Conservation (phyloP, 352 stramenopile species). For the Phytophthora pinifolia region DNA sequence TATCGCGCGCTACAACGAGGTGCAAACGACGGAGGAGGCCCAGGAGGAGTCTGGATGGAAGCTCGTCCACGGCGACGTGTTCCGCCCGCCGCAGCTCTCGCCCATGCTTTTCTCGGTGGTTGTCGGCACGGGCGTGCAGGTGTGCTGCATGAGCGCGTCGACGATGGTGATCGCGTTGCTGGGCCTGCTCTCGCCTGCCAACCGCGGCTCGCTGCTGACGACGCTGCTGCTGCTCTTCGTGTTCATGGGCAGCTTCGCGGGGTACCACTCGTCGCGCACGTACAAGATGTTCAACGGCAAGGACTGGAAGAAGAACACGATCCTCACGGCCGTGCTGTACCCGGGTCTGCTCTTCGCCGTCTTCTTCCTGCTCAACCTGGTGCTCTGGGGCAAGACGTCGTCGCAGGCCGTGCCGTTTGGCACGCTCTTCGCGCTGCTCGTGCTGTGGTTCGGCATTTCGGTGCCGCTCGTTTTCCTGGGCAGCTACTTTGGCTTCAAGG, state of each 20-base stretch:
- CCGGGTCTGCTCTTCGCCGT: constrained; percentile 92
- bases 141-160: constrained; percentile 93
- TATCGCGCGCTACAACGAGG: constrained; percentile 97
- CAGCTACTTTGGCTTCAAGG: constrained; percentile 96
- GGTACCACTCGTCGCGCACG: constrained; percentile 95
- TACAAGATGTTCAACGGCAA: constrained; percentile 99
- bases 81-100: constrained; percentile 93
- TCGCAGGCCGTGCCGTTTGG: constrained; percentile 94
- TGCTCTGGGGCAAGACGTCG: constrained; percentile 89
- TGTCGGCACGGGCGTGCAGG: constrained; percentile 96
- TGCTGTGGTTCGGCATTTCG: constrained; percentile 98
- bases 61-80: constrained; percentile 97
- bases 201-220: constrained; percentile 96
- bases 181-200: constrained; percentile 95
- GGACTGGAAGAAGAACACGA: constrained; percentile 97
- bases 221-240: constrained; percentile 98
- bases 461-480: constrained; percentile 98
- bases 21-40: constrained; percentile 93
- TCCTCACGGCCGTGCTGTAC: constrained; percentile 95
- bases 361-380: constrained; percentile 97
- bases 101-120: constrained; percentile 96
- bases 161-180: constrained; percentile 96
- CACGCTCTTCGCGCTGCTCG: constrained; percentile 96
- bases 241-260: constrained; percentile 96
- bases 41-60: constrained; percentile 97